phyloP scores from a whole-genome alignment of 768 basidiomycete species.

The Naganishia friedmannii region DNA sequence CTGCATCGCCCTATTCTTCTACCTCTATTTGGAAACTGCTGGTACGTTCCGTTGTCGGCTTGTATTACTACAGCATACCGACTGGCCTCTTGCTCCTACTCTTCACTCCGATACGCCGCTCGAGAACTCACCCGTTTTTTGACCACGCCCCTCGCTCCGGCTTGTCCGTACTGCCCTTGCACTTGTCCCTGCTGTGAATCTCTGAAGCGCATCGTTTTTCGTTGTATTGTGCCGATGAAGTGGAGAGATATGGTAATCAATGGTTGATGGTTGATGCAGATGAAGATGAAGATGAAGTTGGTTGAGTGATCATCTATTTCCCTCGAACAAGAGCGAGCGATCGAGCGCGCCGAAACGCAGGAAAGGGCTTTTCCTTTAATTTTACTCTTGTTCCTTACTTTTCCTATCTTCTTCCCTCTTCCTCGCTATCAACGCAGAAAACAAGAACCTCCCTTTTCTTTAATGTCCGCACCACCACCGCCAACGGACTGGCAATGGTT shows the following conservation, averaged over 20 bases:
- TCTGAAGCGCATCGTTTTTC: not conserved
- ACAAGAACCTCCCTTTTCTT: not conserved
- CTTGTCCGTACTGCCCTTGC: not conserved
- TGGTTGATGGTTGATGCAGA: not conserved
- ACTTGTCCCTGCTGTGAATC: not conserved
- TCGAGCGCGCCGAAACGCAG: not conserved
- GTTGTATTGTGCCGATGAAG: not conserved
- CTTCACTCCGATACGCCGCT: no score
- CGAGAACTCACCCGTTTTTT: constrained; percentile 12
- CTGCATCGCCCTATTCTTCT: no score
- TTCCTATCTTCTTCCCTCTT: not conserved
- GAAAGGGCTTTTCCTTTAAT: no score
- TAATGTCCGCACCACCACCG: not conserved
- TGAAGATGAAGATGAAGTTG: not conserved
- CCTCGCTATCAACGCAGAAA: not conserved
- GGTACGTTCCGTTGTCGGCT: no score
- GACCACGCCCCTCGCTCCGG: not conserved
- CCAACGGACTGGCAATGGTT: constrained; percentile 17
- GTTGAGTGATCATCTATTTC: not conserved
- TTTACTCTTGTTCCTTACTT: not conserved
- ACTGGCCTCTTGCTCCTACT: no score
- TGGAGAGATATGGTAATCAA: no score
- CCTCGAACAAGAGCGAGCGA: not conserved
- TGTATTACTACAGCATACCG: no score
- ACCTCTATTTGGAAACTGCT: no score